A percentile compares a stretch with the other conserved stretches of the same genome.
Evolutionary conservation across 2,329 filamentous ascomycete genomes (phyloP).

Genomic region (Fusarium cyanostomum): DNA sequence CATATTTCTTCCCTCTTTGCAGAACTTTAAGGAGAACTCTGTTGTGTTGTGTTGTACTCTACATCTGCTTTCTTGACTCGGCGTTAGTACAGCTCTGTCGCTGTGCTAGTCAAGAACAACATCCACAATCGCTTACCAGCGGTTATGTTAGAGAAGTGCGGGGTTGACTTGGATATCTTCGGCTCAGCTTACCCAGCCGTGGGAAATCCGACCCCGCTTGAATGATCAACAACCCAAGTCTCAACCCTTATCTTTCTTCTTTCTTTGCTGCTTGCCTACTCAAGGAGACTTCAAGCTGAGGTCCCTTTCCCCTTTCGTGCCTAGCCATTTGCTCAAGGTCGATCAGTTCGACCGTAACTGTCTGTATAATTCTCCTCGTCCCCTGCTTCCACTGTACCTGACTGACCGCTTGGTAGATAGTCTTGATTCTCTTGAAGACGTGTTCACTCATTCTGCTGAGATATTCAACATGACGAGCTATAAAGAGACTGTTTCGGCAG

Average conservation of each 20-base stretch:
- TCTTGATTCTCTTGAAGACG: background rate
- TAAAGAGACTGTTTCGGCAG: conserved; percentile 20
- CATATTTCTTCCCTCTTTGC: too few relatives aligned
- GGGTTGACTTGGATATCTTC: background rate
- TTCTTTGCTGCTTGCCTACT: background rate
- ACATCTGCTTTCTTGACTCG: background rate
- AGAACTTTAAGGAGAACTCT: too few relatives aligned
- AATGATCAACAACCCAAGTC: background rate
- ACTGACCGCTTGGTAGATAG: background rate
- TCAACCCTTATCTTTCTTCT: background rate
- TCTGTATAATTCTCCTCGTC: too few relatives aligned
- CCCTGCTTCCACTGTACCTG: background rate
- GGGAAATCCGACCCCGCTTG: conserved; percentile 2
- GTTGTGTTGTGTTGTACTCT: too few relatives aligned
- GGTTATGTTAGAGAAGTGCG: background rate
- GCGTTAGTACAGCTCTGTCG: background rate
- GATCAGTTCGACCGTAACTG: too few relatives aligned
- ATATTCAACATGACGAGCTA: conserved; percentile 15
- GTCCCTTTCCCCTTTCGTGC: too few relatives aligned
- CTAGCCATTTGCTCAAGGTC: too few relatives aligned
- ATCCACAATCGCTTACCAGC: too few relatives aligned
- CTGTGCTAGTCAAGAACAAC: too few relatives aligned
- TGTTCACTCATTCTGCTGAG: background rate
- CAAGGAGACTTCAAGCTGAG: too few relatives aligned
- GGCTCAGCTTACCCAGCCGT: conserved; percentile 1